Percentiles rank a stretch among this genome's conserved stretches.
Evolutionary conservation across 495 filamentous ascomycete genomes (phyloP).

Genomic region (Massariosphaeria phaeospora): DNA sequence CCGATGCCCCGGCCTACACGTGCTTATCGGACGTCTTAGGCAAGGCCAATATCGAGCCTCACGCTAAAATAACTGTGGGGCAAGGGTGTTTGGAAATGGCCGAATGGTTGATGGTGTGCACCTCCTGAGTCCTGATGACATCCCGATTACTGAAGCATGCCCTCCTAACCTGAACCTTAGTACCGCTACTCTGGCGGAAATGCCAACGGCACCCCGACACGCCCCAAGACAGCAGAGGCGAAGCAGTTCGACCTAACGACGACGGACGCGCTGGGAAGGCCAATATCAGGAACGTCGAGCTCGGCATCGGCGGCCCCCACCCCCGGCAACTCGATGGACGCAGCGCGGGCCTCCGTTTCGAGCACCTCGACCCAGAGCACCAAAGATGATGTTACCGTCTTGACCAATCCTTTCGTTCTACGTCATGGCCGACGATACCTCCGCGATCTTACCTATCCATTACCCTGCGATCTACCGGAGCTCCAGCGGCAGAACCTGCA

Average conservation of each 20-base stretch:
- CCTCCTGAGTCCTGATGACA: constrained; percentile 8
- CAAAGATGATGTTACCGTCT: constrained; percentile 18
- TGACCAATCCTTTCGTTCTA: constrained; percentile 56
- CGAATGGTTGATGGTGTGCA: constrained; percentile 33
- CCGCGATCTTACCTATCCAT: constrained; percentile 73
- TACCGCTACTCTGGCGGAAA: constrained; percentile 28
- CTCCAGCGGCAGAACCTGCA: constrained; percentile 81
- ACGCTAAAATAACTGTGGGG: constrained; percentile 32
- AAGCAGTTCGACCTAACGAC: constrained; percentile 33
- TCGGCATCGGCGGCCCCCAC: constrained; percentile 12
- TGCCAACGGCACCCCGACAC: constrained; percentile 23
- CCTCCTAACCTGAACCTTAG: constrained; percentile 27
- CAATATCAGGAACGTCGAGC: constrained; percentile 29
- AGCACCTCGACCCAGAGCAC: constrained; percentile 32
- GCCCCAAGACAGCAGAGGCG: constrained; percentile 27
- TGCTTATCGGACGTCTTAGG: constrained; percentile 34
- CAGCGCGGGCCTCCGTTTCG: constrained; percentile 31
- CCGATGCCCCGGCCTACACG: constrained; percentile 25
- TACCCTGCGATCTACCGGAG: constrained; percentile 84
- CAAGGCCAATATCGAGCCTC: constrained; percentile 30
- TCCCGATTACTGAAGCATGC: constrained; percentile 14
- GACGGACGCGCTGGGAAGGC: constrained; percentile 32
- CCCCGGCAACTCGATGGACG: constrained; percentile 21
- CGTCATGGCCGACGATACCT: constrained; percentile 77
- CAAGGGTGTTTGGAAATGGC: constrained; percentile 30